Evolutionary conservation across 441 rosid genomes (phyloP).

Genomic region (Aleurites moluccanus): DNA sequence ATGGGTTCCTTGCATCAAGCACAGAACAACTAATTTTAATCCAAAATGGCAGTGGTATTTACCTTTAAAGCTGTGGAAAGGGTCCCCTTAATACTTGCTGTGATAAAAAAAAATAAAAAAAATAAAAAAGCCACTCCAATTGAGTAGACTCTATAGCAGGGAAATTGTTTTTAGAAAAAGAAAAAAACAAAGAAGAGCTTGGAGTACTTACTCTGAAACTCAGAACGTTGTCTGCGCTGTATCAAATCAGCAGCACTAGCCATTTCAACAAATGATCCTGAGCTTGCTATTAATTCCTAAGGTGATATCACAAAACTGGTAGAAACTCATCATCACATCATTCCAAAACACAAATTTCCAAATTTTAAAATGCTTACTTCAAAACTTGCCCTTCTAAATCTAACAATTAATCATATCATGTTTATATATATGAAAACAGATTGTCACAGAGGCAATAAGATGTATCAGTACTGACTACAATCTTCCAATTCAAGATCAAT

Average conservation of each 20-base stretch:
- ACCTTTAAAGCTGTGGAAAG: conserved; percentile 58
- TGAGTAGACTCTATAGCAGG: conserved; percentile 18
- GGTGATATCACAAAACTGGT: conserved; percentile 47
- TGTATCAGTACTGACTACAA: not conserved
- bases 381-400: not conserved
- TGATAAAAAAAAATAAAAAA: too few species aligned
- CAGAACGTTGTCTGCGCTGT: conserved; percentile 85
- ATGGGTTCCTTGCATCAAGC: not conserved
- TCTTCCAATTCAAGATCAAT: too few species aligned
- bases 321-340: conserved; percentile 55
- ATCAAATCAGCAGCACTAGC: conserved; percentile 86
- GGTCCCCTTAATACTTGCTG: conserved; percentile 64
- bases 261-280: conserved; percentile 50
- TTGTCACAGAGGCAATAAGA: not conserved
- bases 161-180: not conserved
- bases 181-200: not conserved
- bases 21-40: not conserved
- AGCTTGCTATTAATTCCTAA: conserved; percentile 68
- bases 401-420: not conserved
- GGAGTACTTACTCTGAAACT: conserved; percentile 58
- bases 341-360: conserved; percentile 15
- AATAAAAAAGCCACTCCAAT: conserved; percentile 21
- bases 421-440: too few species aligned
- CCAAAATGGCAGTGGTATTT: not conserved
- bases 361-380: not conserved